A percentile compares a stretch with the other conserved stretches of the same genome.
phyloP scores from a whole-genome alignment of 1,284 basidiomycete species.

The Porodaedalea pini region DNA sequence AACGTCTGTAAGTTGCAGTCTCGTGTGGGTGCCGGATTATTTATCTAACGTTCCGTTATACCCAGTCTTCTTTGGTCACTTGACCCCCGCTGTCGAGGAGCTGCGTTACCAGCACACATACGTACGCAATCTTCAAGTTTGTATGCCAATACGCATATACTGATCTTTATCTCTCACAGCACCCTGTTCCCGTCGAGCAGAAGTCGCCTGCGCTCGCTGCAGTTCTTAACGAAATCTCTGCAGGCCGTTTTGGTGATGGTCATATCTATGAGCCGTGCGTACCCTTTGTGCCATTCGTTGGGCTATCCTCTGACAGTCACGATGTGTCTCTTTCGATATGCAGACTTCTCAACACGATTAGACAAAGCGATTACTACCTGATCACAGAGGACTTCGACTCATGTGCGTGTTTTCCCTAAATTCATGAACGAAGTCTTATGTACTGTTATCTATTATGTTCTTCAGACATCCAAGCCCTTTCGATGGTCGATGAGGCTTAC shows the following conservation, averaged over 20 bases:
- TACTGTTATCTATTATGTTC: background rate
- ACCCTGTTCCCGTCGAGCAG: conserved; percentile 73
- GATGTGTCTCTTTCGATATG: conserved; percentile 27
- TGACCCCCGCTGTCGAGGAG: conserved; percentile 79
- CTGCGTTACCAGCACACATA: conserved; percentile 81
- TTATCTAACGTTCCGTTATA: conserved; percentile 1
- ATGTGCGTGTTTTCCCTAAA: conserved; percentile 48
- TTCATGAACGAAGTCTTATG: conserved; percentile 3
- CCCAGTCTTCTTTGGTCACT: conserved; percentile 78
- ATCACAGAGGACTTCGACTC: conserved; percentile 90
- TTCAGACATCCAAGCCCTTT: conserved; percentile 73
- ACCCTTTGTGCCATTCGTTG: conserved; percentile 16
- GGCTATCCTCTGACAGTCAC: background rate
- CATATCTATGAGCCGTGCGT: conserved; percentile 74
- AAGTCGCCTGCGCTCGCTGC: conserved; percentile 76
- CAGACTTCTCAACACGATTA: conserved; percentile 68
- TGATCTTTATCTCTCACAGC: conserved; percentile 26
- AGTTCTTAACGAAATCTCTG: conserved; percentile 69
- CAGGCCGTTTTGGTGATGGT: conserved; percentile 75
- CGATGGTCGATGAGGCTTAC: conserved; percentile 85
- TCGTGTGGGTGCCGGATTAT: background rate
- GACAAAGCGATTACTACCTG: conserved; percentile 78
- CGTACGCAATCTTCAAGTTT: conserved; percentile 17
- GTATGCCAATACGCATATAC: background rate
- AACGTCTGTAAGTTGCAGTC: conserved; percentile 56